phyloP scores from a whole-genome alignment of 495 filamentous ascomycete species.

The Polyplosphaeria fusca region DNA sequence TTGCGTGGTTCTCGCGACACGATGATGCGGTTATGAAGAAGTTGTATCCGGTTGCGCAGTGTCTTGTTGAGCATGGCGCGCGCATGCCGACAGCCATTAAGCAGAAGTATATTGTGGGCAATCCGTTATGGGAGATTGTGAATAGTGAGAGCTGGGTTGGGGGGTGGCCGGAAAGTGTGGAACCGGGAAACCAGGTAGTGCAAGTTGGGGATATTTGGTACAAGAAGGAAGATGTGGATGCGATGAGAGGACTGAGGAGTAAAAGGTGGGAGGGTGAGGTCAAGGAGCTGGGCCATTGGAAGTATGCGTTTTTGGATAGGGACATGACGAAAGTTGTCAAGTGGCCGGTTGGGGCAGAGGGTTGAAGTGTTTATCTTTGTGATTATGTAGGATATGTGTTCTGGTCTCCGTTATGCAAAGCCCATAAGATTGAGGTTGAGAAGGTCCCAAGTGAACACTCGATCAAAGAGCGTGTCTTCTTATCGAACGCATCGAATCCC shows the following conservation, averaged over 20 bases:
- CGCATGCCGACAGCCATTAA: conserved; percentile 2
- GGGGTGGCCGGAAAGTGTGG: background rate
- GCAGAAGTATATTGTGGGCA: conserved; percentile 8
- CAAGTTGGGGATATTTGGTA: background rate
- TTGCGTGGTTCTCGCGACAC: conserved; percentile 18
- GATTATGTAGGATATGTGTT: too few species aligned
- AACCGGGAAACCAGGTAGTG: background rate
- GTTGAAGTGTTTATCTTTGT: too few species aligned
- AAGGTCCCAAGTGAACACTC: too few species aligned
- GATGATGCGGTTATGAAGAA: background rate
- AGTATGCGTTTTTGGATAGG: too few species aligned
- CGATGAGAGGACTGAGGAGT: background rate
- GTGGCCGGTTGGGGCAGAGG: too few species aligned
- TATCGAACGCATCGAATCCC: too few species aligned
- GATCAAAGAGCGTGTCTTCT: too few species aligned
- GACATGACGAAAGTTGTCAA: too few species aligned
- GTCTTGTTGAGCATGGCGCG: conserved; percentile 12
- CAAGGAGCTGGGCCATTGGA: too few species aligned
- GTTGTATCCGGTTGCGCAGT: conserved; percentile 8
- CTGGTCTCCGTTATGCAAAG: too few species aligned
- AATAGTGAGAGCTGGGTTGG: background rate
- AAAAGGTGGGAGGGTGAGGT: too few species aligned
- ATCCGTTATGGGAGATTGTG: conserved; percentile 18
- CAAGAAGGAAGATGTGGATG: background rate
- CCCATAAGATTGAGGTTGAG: too few species aligned